Evolutionary conservation across 2,329 filamentous ascomycete genomes (phyloP), one percentile per base, ranked within the genome.

Genomic region (Aspergillus aculeatus): DNA sequence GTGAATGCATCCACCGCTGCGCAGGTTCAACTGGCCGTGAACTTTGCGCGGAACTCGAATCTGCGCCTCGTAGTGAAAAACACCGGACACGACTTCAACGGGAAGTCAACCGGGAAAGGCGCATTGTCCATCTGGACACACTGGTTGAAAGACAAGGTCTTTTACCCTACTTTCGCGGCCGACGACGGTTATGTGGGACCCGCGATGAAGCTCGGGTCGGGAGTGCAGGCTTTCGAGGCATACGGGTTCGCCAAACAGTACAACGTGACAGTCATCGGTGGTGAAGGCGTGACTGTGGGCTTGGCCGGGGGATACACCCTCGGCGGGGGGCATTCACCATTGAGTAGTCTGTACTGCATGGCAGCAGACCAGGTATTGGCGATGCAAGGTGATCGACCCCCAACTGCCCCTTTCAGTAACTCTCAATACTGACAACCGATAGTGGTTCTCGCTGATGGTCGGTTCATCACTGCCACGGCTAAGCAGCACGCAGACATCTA

Each of bases 61-160:
- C 68, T 77, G 14, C 74, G 73, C 7, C 59, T 76, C 9, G 71
- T 70, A 5, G 69, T 77, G 21, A 80, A 79, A 64, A 81, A 79
- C 48, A 81, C 80, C 1, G 78, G 80, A 1, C 79, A 81, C 61
- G 78, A 80, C 62, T 82, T 79, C 57, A 75, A 73, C 31, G 81
- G 78, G 14, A 78, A 80, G 59, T 84, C 82, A 1, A 84, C 84
- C 0, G 86, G 86, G n/a, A 81, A 80, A 54, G 85, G 84, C 2
- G 78, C 60, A 3, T 51, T 69, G 31, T 63, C 64, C 2, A 62
- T 70, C 38, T 70, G 66, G 68, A 70, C 64, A 2, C 66, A 70
- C 19, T 50, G 59, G 38, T 52, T 70, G 5, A 69, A 68, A 32
- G 62, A 66, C 44, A 66, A 60, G 50, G 44, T 38, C 3, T 68